Conservation (phyloP, 805 yeast species). For the Candida sanyiensis region DNA sequence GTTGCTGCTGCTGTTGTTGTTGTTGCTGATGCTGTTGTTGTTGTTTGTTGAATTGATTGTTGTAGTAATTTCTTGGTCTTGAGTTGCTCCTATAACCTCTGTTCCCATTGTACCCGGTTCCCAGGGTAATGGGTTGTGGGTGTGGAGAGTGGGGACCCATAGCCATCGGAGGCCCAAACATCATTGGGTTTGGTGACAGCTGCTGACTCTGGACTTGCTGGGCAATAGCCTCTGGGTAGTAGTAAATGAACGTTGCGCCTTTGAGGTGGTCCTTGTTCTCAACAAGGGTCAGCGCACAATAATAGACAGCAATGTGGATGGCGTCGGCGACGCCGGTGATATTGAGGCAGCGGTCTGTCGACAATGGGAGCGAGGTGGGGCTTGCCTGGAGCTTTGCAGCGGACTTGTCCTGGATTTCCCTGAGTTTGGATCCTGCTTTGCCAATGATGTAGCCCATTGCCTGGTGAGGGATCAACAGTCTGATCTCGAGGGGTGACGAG, state of each 20-base stretch:
- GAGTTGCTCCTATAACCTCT: slow-evolving; percentile 1
- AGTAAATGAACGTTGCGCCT: slow-evolving; percentile 45
- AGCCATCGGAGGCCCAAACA: slow-evolving; percentile 9
- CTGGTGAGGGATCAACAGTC: slow-evolving; percentile 69
- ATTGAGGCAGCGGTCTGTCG: slow-evolving; percentile 70
- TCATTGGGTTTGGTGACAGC: slow-evolving; percentile 15
- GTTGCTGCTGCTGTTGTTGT: not conserved
- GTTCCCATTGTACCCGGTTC: slow-evolving; percentile 4
- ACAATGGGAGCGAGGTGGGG: slow-evolving; percentile 62
- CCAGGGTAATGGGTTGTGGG: slow-evolving; percentile 8
- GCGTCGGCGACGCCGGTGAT: slow-evolving; percentile 83
- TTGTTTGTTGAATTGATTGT: slow-evolving; percentile 2
- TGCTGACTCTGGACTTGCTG: slow-evolving; percentile 2
- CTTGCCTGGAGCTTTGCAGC: slow-evolving; percentile 75
- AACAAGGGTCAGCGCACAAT: slow-evolving; percentile 60
- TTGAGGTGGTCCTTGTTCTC: slow-evolving; percentile 50
- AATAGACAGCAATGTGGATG: slow-evolving; percentile 75
- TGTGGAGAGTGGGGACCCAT: slow-evolving; percentile 8
- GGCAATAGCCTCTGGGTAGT: slow-evolving; percentile 41
- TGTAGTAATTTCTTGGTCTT: slow-evolving; percentile 1
- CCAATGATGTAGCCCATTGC: slow-evolving; percentile 81
- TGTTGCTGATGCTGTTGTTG: slow-evolving; percentile 4
- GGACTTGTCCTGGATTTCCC: slow-evolving; percentile 77
- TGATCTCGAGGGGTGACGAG: slow-evolving; percentile 50
- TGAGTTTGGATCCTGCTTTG: slow-evolving; percentile 62